Evolutionary conservation across 2,329 filamentous ascomycete genomes (phyloP), one percentile per base, ranked within the genome.

Genomic region (Trichoderma aggressivum): DNA sequence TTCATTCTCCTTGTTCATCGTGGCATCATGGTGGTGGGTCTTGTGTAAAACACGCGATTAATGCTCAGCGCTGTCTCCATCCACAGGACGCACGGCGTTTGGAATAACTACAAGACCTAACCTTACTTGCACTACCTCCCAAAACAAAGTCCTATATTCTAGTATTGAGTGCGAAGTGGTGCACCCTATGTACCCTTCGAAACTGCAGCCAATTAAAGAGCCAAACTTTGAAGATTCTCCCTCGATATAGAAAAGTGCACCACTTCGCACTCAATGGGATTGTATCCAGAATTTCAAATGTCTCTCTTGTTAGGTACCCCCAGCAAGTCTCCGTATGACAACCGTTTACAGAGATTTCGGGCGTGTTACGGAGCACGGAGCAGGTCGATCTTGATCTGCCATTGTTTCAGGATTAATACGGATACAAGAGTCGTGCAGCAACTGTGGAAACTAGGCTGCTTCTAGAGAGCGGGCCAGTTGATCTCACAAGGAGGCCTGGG

Each of bases 371-470:
- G 63, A 71, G 71, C 66, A 66, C 63, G 63, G 63, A 66, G 63
- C 53, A 63, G 70, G 74, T 68, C 66, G 71, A 75, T 75, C 73
- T 74, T 73, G 74, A 75, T 75, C 73, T 76, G 70, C 74, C 63
- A 70, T 70, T 73, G 73, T 75, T 74, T 75, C 74, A 76, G 72
- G 56, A 73, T 64, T 53, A 53, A 47, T 60, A 68, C 55, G 65
- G 65, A 67, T 70, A 43, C 36, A 66, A 43, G 47, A 43, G 34
- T 61, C 28, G 26, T 59, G 26, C 59, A 70, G 58, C 64, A 60
- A 24, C 59, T 68, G 67, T 64, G 32, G 47, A 36, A 58, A 30
- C 60, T 68, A 72, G 59, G 36, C 66, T 58, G 7, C 18, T 70
- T 70, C 47, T 26, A 72, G 66, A n/a, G 32, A 50, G 66, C 70